Evolutionary conservation across 2,329 filamentous ascomycete species (phyloP).

Genomic region (Colletotrichum sp.): DNA sequence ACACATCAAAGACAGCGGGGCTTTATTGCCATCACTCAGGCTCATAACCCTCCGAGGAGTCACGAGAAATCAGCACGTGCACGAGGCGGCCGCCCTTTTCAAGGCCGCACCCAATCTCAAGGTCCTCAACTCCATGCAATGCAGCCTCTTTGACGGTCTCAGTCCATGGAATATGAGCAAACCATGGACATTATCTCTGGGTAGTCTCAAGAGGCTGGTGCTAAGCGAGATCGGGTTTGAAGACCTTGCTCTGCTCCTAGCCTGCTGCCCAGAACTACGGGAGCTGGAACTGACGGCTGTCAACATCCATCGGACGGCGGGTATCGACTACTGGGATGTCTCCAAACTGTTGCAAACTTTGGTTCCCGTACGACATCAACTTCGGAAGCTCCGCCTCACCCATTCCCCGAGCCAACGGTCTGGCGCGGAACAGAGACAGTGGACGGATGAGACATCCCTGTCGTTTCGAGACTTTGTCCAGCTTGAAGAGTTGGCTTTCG

Average conservation of each 20-base stretch:
- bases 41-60: background rate
- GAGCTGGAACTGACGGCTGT: background rate
- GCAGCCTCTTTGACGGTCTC: conserved; percentile 1
- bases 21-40: background rate
- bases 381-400: background rate
- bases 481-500: conserved; percentile 2
- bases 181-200: background rate
- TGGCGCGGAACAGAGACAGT: background rate
- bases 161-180: background rate
- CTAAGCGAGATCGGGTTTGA: background rate
- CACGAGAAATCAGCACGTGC: conserved; percentile 1
- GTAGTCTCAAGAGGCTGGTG: background rate
- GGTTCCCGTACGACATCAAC: background rate
- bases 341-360: conserved; percentile 5
- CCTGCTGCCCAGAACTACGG: background rate
- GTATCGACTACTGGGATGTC: background rate
- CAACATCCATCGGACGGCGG: conserved; percentile 3
- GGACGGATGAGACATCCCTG: background rate
- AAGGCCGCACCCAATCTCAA: conserved; percentile 5
- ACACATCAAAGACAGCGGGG: background rate
- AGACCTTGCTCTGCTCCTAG: background rate
- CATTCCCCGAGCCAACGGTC: background rate
- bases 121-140: background rate
- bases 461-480: background rate
- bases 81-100: background rate